Percentiles rank a stretch among this genome's conserved stretches.
These are phyloP conservation scores for Begonia masoniana DNA, from an alignment of 306 rosid genomes.

Conservation along the genomic window DNA sequence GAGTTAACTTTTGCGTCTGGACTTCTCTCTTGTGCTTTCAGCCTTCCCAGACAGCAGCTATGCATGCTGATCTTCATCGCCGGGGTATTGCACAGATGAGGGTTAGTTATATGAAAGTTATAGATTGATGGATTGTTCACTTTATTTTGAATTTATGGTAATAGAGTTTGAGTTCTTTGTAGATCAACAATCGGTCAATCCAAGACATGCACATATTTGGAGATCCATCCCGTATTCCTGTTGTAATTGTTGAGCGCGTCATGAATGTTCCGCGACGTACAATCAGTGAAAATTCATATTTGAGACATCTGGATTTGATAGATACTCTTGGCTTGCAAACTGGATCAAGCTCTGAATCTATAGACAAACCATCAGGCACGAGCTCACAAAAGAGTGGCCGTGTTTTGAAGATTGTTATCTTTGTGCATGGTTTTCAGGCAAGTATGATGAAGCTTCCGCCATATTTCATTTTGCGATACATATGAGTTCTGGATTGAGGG, in stretches of 20 bases:
- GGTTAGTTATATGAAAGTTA: constrained; percentile 29
- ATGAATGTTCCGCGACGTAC: constrained; percentile 65
- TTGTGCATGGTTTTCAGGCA: constrained; percentile 99
- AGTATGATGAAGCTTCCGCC: constrained; percentile 9
- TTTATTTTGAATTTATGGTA: neutral
- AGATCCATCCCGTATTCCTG: constrained; percentile 62
- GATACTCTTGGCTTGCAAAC: constrained; percentile 20
- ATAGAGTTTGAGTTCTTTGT: constrained; percentile 13
- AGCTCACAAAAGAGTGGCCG: constrained; percentile 31
- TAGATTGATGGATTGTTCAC: neutral
- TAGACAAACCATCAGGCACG: constrained; percentile 20
- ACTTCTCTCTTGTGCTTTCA: constrained; percentile 18
- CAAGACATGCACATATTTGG: constrained; percentile 92
- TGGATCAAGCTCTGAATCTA: constrained; percentile 22
- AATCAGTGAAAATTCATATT: constrained; percentile 51
- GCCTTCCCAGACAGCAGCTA: constrained; percentile 68
- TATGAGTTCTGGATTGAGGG: too few species aligned
- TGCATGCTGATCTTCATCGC: constrained; percentile 81
- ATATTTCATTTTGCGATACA: too few species aligned
- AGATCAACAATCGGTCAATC: constrained; percentile 73
- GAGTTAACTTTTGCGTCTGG: neutral
- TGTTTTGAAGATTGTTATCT: constrained; percentile 69
- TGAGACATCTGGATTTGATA: constrained; percentile 32
- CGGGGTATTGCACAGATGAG: constrained; percentile 81
- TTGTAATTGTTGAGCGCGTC: constrained; percentile 80